A percentile compares a stretch with the other conserved stretches of the same genome.
These are phyloP conservation scores for Tolypocladium tropicale DNA, from an alignment of 2,329 filamentous ascomycete genomes.

Conservation along the genomic window DNA sequence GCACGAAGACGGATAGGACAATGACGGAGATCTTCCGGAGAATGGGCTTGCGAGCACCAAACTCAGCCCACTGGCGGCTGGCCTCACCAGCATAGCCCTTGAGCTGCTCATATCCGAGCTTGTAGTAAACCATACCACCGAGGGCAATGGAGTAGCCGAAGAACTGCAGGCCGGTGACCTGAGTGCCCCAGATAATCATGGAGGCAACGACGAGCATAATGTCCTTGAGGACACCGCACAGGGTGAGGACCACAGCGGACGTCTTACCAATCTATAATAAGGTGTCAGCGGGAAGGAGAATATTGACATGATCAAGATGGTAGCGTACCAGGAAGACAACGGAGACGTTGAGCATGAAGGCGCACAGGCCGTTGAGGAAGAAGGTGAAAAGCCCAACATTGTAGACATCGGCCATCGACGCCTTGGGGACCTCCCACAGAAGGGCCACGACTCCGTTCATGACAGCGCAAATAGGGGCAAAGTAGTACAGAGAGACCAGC, in stretches of 20 bases:
- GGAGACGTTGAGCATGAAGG: conserved; percentile 75
- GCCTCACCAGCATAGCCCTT: conserved; percentile 68
- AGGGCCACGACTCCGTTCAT: conserved; percentile 72
- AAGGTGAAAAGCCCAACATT: conserved; percentile 64
- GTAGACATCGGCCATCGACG: conserved; percentile 61
- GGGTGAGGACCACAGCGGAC: conserved; percentile 74
- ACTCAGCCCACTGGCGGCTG: conserved; percentile 74
- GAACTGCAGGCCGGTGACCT: conserved; percentile 64
- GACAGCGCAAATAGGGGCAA: conserved; percentile 70
- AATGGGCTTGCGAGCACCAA: conserved; percentile 65
- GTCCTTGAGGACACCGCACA: conserved; percentile 82
- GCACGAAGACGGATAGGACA: conserved; percentile 45
- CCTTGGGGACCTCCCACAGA: conserved; percentile 60
- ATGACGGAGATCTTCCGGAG: conserved; percentile 71
- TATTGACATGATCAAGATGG: conserved; percentile 4
- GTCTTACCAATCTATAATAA: conserved; percentile 72
- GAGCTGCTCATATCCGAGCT: conserved; percentile 73
- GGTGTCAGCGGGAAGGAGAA: conserved; percentile 14
- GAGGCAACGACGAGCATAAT: conserved; percentile 72
- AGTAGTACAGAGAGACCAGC: conserved; percentile 82
- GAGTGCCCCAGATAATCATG: conserved; percentile 72
- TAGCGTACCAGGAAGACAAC: conserved; percentile 70
- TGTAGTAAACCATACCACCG: conserved; percentile 69
- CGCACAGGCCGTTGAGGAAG: conserved; percentile 65
- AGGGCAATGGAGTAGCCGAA: conserved; percentile 79